Conservation (phyloP, 306 rosid species). For the Spatholobus suberectus region DNA sequence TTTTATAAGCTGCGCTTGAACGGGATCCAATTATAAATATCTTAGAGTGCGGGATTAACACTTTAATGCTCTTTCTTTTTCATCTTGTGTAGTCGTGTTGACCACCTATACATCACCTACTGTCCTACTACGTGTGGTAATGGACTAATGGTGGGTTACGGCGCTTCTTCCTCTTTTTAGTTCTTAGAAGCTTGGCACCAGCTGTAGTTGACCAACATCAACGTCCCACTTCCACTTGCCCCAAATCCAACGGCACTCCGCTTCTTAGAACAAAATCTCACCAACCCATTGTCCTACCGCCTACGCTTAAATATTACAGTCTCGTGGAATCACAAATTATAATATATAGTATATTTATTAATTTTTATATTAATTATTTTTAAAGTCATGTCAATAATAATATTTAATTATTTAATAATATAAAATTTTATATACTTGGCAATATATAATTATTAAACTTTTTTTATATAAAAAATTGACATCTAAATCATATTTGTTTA, state of each 20-base stretch:
- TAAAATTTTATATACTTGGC: too few relatives aligned
- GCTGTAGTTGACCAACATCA: constrained; percentile 47
- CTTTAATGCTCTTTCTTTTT: not conserved
- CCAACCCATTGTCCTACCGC: not conserved
- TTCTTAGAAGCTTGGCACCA: constrained; percentile 3
- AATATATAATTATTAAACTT: too few relatives aligned
- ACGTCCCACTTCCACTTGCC: constrained; percentile 30
- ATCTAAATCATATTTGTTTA: too few relatives aligned
- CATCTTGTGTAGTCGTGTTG: not conserved
- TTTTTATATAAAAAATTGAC: too few relatives aligned
- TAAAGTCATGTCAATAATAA: too few relatives aligned
- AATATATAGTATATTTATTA: too few relatives aligned
- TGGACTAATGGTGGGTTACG: not conserved
- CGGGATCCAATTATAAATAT: not conserved
- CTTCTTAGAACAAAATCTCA: not conserved
- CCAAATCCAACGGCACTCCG: constrained; percentile 14
- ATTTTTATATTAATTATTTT: too few relatives aligned
- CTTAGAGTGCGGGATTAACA: not conserved
- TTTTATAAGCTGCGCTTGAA: not conserved
- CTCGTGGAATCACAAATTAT: too few relatives aligned
- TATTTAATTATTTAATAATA: too few relatives aligned
- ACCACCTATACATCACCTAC: constrained; percentile 5
- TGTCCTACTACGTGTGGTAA: not conserved
- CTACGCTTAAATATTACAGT: too few relatives aligned
- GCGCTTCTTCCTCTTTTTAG: not conserved